Conservation (phyloP, 2,329 filamentous ascomycete genomes). For the Colletotrichum incanum region DNA sequence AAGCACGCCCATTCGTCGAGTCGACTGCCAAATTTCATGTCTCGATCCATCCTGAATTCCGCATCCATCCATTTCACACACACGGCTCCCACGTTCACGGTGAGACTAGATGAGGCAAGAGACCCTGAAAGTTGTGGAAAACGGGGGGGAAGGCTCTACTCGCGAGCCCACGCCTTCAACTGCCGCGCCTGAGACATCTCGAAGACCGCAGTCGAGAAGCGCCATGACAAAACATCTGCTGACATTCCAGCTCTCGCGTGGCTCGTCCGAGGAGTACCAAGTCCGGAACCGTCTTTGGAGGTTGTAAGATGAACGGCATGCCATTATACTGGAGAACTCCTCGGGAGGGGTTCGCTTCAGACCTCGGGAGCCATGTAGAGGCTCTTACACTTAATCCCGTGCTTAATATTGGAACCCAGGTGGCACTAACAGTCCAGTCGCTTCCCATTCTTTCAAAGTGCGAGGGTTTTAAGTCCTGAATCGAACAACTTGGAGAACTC, state of each 20-base stretch:
- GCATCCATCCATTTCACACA: not conserved
- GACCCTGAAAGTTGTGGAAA: not conserved
- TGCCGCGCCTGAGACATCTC: constrained; percentile 2
- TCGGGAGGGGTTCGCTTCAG: not conserved
- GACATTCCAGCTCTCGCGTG: not conserved
- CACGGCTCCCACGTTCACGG: not conserved
- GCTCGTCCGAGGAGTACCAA: too few relatives aligned
- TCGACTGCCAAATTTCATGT: too few relatives aligned
- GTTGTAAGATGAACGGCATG: not conserved
- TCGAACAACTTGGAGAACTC: not conserved
- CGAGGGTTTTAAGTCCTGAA: too few relatives aligned
- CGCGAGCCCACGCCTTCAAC: not conserved
- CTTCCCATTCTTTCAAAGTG: not conserved
- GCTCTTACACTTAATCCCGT: too few relatives aligned
- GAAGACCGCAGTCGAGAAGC: constrained; percentile 5
- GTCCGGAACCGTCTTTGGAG: not conserved
- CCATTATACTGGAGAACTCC: not conserved
- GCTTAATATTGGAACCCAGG: not conserved
- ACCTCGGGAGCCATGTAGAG: not conserved
- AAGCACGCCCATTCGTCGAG: not conserved
- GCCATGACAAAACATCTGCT: not conserved
- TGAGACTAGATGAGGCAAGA: not conserved
- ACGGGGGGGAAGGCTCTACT: not conserved
- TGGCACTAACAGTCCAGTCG: not conserved
- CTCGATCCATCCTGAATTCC: not conserved